These are phyloP conservation scores for Arctium minus DNA, from an alignment of 129 eudicot species.

Conservation along the genomic window DNA sequence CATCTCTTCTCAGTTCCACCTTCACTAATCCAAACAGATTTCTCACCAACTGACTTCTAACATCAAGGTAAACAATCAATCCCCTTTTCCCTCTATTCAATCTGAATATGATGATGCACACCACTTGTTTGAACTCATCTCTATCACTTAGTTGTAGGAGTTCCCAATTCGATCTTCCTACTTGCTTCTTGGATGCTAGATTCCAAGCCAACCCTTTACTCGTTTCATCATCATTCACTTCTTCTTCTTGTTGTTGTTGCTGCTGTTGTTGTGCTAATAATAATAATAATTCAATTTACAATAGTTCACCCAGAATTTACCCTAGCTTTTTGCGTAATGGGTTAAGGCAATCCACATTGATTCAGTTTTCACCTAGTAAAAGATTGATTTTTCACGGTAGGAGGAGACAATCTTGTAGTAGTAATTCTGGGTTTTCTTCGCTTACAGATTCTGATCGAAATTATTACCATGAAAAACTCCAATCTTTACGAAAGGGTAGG, in stretches of 20 bases:
- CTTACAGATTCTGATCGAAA: conserved; percentile 31
- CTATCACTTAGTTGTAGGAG: conserved; percentile 37
- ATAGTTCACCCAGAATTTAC: conserved; percentile 36
- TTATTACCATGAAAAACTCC: conserved; percentile 25
- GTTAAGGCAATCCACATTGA: conserved; percentile 65
- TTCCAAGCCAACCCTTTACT: conserved; percentile 24
- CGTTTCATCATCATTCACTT: conserved; percentile 16
- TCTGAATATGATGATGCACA: conserved; percentile 34
- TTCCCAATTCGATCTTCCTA: conserved; percentile 30
- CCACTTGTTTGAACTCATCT: conserved; percentile 38
- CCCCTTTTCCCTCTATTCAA: neutral
- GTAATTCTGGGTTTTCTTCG: conserved; percentile 22
- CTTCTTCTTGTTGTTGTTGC: conserved; percentile 35
- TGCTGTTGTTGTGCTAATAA: conserved; percentile 21
- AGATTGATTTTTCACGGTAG: conserved; percentile 37
- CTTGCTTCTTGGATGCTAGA: conserved; percentile 37
- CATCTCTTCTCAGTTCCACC: neutral
- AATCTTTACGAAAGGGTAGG: conserved; percentile 36
- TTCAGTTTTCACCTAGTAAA: conserved; percentile 59
- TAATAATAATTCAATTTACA: conserved; percentile 20
- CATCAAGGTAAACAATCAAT: conserved; percentile 14
- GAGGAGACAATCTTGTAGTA: conserved; percentile 25
- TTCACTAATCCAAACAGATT: neutral
- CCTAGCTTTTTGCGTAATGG: conserved; percentile 52
- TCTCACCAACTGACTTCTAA: neutral